phyloP scores from a whole-genome alignment of 2,329 filamentous ascomycete species.

The Colletotrichum sansevieriae region DNA sequence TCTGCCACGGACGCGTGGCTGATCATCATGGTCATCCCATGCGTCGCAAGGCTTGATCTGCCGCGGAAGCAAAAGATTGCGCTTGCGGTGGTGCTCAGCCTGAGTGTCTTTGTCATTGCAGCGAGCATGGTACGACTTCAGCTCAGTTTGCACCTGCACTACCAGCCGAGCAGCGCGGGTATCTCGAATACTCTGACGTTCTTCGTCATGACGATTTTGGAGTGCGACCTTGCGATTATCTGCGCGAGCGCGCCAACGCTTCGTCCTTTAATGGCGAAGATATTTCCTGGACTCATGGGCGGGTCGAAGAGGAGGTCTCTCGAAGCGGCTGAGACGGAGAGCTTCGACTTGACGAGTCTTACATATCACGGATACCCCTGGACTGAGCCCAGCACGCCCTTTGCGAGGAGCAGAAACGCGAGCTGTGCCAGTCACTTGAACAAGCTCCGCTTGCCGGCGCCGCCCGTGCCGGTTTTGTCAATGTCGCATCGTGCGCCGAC shows the following conservation, averaged over 20 bases:
- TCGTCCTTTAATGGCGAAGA: slow-evolving; percentile 46
- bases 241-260: slow-evolving; percentile 52
- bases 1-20: slow-evolving; percentile 61
- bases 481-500: slow-evolving; percentile 46
- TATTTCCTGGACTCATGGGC: slow-evolving; percentile 47
- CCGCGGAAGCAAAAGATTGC: slow-evolving; percentile 58
- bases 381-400: slow-evolving; percentile 43
- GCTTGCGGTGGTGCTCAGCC: slow-evolving; percentile 58
- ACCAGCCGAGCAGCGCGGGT: slow-evolving; percentile 42
- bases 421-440: slow-evolving; percentile 42
- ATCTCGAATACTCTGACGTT: slow-evolving; percentile 48
- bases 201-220: slow-evolving; percentile 53
- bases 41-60: slow-evolving; percentile 54
- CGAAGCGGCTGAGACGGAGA: slow-evolving; percentile 39
- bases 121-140: slow-evolving; percentile 52
- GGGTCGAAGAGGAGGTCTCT: slow-evolving; percentile 35
- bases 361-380: slow-evolving; percentile 51
- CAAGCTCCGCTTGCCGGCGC: slow-evolving; percentile 30
- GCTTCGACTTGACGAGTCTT: slow-evolving; percentile 47
- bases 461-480: slow-evolving; percentile 38
- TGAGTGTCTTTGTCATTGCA: slow-evolving; percentile 57
- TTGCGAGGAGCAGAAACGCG: slow-evolving; percentile 43
- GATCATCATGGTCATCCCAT: slow-evolving; percentile 58
- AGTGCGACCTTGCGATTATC: slow-evolving; percentile 53
- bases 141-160: slow-evolving; percentile 47